Percentiles rank a stretch among this genome's conserved stretches.
phyloP scores from a whole-genome alignment of 2,329 filamentous ascomycete species.

The Trichoderma sp. region DNA sequence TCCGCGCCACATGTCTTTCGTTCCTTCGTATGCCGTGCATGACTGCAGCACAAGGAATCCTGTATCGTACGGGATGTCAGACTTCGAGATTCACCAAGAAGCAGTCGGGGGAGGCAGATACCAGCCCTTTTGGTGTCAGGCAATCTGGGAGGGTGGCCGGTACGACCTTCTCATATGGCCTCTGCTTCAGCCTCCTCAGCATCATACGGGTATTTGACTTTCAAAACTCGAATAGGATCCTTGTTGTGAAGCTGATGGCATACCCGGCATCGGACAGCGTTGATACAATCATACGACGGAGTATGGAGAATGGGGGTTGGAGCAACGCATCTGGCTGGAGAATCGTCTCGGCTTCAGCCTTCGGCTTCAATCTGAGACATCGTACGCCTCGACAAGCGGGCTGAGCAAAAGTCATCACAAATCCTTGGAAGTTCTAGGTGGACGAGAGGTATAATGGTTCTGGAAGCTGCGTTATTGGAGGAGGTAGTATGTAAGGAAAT shows the following conservation, averaged over 20 bases:
- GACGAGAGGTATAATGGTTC: background rate
- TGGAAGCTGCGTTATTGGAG: background rate
- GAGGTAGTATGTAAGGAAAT: background rate
- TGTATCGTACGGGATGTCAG: conserved; percentile 1
- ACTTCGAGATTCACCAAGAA: background rate
- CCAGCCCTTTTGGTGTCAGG: background rate
- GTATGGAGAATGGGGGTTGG: background rate
- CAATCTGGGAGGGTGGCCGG: background rate
- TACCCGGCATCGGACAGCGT: too few relatives aligned
- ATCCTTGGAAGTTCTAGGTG: background rate
- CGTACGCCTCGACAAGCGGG: background rate
- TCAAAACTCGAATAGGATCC: too few relatives aligned
- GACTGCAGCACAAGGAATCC: background rate
- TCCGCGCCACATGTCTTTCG: background rate
- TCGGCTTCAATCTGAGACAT: background rate
- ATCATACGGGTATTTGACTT: background rate
- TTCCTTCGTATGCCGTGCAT: background rate
- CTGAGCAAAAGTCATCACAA: background rate
- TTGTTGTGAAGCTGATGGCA: too few relatives aligned
- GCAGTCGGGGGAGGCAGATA: background rate
- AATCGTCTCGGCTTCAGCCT: background rate
- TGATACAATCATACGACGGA: too few relatives aligned
- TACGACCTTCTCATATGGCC: background rate
- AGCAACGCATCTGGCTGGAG: too few relatives aligned
- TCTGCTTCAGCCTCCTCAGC: background rate